Evolutionary conservation across 164 flowering plant species (phyloP), one percentile per base, ranked within the genome.

Genomic region (Malania oleifera): DNA sequence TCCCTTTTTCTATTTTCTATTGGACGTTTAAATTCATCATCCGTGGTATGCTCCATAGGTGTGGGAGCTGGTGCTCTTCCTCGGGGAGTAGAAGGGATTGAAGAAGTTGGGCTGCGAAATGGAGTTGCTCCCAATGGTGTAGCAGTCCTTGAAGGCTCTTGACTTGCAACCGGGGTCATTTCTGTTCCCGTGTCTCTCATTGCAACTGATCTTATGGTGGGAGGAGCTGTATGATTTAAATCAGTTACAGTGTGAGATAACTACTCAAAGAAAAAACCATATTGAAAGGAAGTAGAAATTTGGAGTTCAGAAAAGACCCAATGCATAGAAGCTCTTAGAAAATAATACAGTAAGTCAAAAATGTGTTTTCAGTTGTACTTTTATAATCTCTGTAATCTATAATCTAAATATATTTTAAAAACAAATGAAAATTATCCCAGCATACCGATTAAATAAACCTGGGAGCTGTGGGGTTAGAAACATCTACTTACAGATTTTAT

Each of bases 111-210:
- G 66, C 96, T 91, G 5, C 92, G 89, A 34, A 80, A 66, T 31
- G 98, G 95, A 11, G 96, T 84, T 27, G 98, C 72, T 35, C 90
- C 86, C 0, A 75, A 62, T 39, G 98, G 98, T 28, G 96, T 89
- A 24, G 82, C 73, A 52, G 96, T 86, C 68, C 89, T 82, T 35
- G 98, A 91, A 56, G 96, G 96, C 69, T 91, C 96, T 72, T 77
- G 90, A 70, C 98, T 91, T 15, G 95, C 56, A 51, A 66, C 66
- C 13, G 98, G 98, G 15, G 98, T 91, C 98, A 91, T 91, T 74
- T 91, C 98, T 13, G 98, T 91, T 68, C 98, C 98, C 89, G 80
- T 91, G 61, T 91, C 98, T 61, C 98, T 83, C 96, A 89, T 89
- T 26, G 79, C 82, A 10, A 91, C 92, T 18, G 90, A 68, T 63